Conservation (phyloP, 164 flowering plant genomes). For the Paratinospora sagittata region DNA sequence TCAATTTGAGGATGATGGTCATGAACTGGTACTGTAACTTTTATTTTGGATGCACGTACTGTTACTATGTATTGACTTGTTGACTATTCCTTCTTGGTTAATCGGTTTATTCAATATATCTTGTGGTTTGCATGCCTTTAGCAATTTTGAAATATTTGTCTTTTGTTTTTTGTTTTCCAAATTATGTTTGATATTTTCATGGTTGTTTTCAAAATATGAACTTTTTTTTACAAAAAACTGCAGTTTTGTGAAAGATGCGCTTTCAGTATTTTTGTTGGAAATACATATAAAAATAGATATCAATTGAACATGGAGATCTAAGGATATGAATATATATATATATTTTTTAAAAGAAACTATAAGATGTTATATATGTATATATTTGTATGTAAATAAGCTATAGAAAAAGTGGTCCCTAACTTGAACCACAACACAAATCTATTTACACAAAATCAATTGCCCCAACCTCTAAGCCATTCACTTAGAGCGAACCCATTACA, state of each 20-base stretch:
- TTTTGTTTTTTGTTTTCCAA: neutral
- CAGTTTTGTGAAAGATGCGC: neutral
- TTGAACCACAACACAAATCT: too few species aligned
- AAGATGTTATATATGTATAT: too few species aligned
- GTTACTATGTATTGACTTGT: neutral
- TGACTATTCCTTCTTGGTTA: neutral
- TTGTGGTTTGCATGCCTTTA: neutral
- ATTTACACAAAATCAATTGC: too few species aligned
- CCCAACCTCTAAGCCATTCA: too few species aligned
- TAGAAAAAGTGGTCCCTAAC: too few species aligned
- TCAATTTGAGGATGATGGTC: constrained; percentile 46
- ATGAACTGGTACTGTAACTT: constrained; percentile 41
- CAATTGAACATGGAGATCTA: neutral
- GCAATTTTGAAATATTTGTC: neutral
- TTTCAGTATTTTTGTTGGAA: neutral
- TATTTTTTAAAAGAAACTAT: too few species aligned
- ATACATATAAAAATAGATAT: neutral
- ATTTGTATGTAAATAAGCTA: too few species aligned
- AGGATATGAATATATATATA: too few species aligned
- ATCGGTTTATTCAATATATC: constrained; percentile 2
- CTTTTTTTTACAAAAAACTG: neutral
- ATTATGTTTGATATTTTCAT: neutral
- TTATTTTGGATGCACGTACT: neutral
- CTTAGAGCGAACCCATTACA: too few species aligned
- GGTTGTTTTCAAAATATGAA: neutral